Base-by-base conservation (phyloP, 768 basidiomycete species). In the Pluteus cervinus region DNA sequence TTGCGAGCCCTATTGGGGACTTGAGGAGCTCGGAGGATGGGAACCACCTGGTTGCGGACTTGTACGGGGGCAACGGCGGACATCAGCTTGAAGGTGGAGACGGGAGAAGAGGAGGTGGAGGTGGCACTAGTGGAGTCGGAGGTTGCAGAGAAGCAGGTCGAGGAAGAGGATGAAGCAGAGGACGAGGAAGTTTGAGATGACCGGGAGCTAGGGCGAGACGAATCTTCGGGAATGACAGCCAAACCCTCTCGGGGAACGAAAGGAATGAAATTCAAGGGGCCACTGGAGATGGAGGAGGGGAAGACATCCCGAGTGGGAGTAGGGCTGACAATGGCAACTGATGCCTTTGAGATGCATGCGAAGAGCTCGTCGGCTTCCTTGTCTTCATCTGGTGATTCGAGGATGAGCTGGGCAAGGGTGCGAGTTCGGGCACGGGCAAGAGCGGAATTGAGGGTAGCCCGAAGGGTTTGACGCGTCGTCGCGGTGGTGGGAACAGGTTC, bases 141-240 rank as follows among this genome's bases (percentile, higher is more conserved):
- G 9, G 39, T 36, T 25, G 21, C 40, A 33, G 17, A 39, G 45
- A 46, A 43, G 20, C 58, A 57, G 11, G 57, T 41, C 7, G 47
- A 36, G 11, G 63, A 61, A n/a, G 61, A 58, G 33, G 50, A 56
- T 28, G 45, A 42, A 40, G 4, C 47, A 63, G 33, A 53, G 55
- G 15, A 39, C 29, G n/a, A 60, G 65, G 25, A 53, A 42, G 32
- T 48, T 53, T 6, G 67, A n/a, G n/a, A 69, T 11, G 60, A 64
- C 20, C 65, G 62, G 3, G 67, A 67, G 52, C 60, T 62, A 4
- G 67, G 60, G 6, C 65, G 57, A n/a, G 67, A 66, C n/a, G n/a
- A 24, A 54, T 52, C 14, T 43, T 48, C 1, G 52, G 40, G 8
- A 54, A 54, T 11, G 43, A 40, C 15, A 42, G n/a, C n/a, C n/a